Percentiles rank a stretch among this genome's conserved stretches.
Evolutionary conservation across 225 moss, liverwort and hornwort genomes (phyloP).

Genomic region (Climacium dendroides): DNA sequence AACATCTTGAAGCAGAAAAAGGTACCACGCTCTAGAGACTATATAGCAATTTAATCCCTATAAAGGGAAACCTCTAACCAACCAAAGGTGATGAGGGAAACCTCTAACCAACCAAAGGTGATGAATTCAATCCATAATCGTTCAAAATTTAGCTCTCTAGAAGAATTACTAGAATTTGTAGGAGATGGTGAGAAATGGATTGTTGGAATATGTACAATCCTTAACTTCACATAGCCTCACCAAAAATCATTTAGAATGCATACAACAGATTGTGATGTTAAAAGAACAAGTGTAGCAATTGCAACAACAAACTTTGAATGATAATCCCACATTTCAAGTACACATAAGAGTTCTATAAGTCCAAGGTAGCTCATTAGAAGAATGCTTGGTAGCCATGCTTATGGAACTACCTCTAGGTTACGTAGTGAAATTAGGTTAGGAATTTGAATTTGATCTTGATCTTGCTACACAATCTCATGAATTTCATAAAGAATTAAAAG

Average conservation of each 20-base stretch:
- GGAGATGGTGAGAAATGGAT: not conserved
- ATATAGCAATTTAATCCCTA: too few relatives aligned
- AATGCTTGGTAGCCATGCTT: not conserved
- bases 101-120: too few relatives aligned
- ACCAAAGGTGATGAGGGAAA: too few relatives aligned
- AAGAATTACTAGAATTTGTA: not conserved
- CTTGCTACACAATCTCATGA: not conserved
- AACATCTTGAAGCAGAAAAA: too few relatives aligned
- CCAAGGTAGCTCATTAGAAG: not conserved
- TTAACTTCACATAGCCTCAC: not conserved
- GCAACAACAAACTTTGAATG: not conserved
- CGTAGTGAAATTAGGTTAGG: not conserved
- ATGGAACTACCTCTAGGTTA: not conserved
- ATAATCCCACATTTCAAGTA: not conserved
- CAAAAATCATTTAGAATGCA: not conserved
- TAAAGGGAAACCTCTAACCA: too few relatives aligned
- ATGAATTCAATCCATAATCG: too few relatives aligned
- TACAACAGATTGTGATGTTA: accelerated
- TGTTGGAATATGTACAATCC: not conserved
- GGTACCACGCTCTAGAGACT: too few relatives aligned
- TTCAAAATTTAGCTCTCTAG: not conserved
- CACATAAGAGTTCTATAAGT: not conserved
- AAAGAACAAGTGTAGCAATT: not conserved
- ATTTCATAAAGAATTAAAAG: not conserved
- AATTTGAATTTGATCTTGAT: not conserved